phyloP scores from a whole-genome alignment of 2,329 filamentous ascomycete genomes.

The Corniculantispora saksenae region DNA sequence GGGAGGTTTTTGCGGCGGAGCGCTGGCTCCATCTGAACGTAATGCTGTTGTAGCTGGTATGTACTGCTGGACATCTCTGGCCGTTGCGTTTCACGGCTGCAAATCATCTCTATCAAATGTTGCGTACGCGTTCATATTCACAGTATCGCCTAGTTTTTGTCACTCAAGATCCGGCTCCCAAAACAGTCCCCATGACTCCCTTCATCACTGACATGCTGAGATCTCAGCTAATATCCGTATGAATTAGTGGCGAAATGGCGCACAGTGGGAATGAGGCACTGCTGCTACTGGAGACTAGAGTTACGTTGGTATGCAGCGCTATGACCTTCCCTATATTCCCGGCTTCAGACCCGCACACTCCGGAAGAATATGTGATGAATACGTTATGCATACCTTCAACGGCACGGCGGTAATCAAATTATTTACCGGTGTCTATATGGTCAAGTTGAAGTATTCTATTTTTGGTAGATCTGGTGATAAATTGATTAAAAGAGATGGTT shows the following conservation, averaged over 20 bases:
- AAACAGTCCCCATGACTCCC: background rate
- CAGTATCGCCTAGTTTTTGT: background rate
- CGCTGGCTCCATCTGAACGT: too few species aligned
- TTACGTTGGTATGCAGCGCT: background rate
- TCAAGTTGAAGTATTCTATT: too few species aligned
- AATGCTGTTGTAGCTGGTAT: too few species aligned
- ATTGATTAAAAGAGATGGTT: too few species aligned
- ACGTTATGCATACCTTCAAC: too few species aligned
- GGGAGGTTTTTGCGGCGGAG: too few species aligned
- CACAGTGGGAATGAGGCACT: background rate
- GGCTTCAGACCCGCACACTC: too few species aligned
- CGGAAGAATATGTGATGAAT: too few species aligned
- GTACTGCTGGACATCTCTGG: background rate
- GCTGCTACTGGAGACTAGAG: background rate
- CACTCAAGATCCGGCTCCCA: background rate
- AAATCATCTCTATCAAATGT: background rate
- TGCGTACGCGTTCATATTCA: background rate
- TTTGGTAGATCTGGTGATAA: too few species aligned
- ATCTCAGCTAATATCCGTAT: background rate
- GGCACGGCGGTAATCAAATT: too few species aligned
- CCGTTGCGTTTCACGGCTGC: background rate
- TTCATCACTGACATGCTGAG: background rate
- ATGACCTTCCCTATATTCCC: background rate
- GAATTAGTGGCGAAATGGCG: constrained; percentile 1
- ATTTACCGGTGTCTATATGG: too few species aligned